These are phyloP conservation scores for Kodamaea ohmeri DNA, from an alignment of 1,139 yeast genomes.

Conservation along the genomic window DNA sequence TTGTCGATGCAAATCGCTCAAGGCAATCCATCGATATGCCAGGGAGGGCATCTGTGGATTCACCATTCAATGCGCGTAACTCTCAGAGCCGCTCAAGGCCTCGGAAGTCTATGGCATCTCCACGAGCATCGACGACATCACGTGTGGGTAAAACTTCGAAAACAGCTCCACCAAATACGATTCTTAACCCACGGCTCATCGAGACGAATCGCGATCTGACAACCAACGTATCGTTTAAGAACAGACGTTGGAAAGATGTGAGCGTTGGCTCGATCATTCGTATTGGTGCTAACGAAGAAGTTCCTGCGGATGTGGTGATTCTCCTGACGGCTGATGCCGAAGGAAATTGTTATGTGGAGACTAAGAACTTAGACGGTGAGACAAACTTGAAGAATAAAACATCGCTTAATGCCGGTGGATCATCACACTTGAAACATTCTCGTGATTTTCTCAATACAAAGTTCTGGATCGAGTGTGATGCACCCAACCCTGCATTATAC, in stretches of 20 bases:
- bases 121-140: background rate
- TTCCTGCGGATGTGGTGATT: conserved; percentile 87
- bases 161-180: conserved; percentile 24
- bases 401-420: conserved; percentile 68
- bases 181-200: conserved; percentile 34
- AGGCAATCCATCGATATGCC: too few species aligned
- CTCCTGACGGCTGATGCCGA: conserved; percentile 82
- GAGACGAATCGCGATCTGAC: conserved; percentile 19
- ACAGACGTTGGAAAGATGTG: conserved; percentile 83
- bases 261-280: conserved; percentile 87
- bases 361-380: conserved; percentile 95
- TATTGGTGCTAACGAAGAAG: conserved; percentile 81
- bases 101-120: background rate
- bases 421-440: conserved; percentile 54
- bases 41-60: too few species aligned
- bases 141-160: conserved; percentile 6
- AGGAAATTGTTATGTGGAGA: conserved; percentile 90
- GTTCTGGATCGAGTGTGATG: conserved; percentile 88
- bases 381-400: conserved; percentile 83
- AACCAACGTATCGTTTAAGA: conserved; percentile 46
- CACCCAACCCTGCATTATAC: conserved; percentile 82
- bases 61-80: too few species aligned
- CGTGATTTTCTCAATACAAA: conserved; percentile 70
- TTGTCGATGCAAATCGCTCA: too few species aligned
- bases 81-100: too few species aligned